Evolutionary conservation across 805 yeast species (phyloP), one percentile per base, ranked within the genome.

Genomic region (Ogataea nitratoaversa): DNA sequence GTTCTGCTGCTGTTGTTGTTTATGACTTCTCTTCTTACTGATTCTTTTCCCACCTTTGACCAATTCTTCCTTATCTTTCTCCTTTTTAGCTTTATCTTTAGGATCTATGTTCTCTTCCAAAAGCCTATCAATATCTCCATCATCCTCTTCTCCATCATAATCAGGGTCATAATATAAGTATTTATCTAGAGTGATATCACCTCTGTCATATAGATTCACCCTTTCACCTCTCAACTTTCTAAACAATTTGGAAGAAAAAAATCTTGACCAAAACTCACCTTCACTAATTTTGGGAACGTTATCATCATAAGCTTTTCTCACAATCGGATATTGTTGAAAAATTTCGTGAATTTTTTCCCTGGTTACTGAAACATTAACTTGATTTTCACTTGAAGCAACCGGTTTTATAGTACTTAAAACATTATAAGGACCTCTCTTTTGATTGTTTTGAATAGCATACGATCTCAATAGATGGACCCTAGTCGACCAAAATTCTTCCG

Each of bases 191-290:
- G 89, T 72, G 4, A 81, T 74, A 61, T 93, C 98, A 38, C 93
- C 89, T 47, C 95, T 73, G 47, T 86, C 87, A 56, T 78, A 82
- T 2, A 75, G 63, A 53, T 81, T 78, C 38, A 88, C 75, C 48
- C 79, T 81, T 56, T 93, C 98, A 43, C 99, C 99, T 58, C 96
- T 74, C 25, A 93, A 67, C 53, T 89, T 78, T 49, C 96, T 72
- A 56, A 90, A 93, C 44, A 93, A 66, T 53, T 88, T 84, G 0
- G 97, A 89, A 53, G 87, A 82, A 70, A 93, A 93, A 55, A 93
- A 93, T 46, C 97, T 69, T 9, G 95, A 87, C 99, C 99, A 93
- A 53, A 93, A 93, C 56, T 85, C 95, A 31, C 91, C 90, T 59
- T 93, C 98, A 35, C 78, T 74, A 38, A 93, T 71, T 46, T 82